These are phyloP conservation scores for Rubroboletus pulcherrimus DNA, from an alignment of 768 basidiomycete genomes.

Conservation along the genomic window DNA sequence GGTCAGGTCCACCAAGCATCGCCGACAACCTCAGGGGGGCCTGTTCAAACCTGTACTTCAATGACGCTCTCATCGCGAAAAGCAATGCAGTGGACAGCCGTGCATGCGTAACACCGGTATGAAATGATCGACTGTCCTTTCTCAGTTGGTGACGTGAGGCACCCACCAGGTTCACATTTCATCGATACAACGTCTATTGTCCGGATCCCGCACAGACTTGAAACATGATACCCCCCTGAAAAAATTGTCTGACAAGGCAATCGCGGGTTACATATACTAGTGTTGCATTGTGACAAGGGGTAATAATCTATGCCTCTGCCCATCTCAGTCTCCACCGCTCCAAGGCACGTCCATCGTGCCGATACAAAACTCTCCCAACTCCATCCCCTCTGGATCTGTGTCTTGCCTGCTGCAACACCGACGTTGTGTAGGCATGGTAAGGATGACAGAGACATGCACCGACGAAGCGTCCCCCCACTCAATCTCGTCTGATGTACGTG, in stretches of 20 bases:
- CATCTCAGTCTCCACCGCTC: neutral
- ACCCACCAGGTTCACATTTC: too few relatives aligned
- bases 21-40: too few relatives aligned
- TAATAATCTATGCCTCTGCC: neutral
- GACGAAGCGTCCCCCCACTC: conserved; percentile 12
- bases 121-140: too few relatives aligned
- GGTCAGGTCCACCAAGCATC: too few relatives aligned
- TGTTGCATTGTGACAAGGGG: neutral
- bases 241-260: neutral
- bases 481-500: neutral
- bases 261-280: neutral
- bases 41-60: too few relatives aligned
- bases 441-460: conserved; percentile 38
- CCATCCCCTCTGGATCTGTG: conserved; percentile 18
- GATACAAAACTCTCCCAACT: conserved; percentile 34
- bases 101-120: too few relatives aligned
- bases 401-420: neutral
- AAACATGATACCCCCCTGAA: too few relatives aligned
- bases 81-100: too few relatives aligned
- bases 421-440: conserved; percentile 38
- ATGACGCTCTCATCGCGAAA: too few relatives aligned
- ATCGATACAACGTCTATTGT: too few relatives aligned
- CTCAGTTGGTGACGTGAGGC: too few relatives aligned
- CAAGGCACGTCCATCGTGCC: conserved; percentile 22
- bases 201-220: too few relatives aligned